Percentiles rank a stretch among this genome's conserved stretches.
Conservation (phyloP, 2,329 filamentous ascomycete genomes). For the Clonostachys byssicola region DNA sequence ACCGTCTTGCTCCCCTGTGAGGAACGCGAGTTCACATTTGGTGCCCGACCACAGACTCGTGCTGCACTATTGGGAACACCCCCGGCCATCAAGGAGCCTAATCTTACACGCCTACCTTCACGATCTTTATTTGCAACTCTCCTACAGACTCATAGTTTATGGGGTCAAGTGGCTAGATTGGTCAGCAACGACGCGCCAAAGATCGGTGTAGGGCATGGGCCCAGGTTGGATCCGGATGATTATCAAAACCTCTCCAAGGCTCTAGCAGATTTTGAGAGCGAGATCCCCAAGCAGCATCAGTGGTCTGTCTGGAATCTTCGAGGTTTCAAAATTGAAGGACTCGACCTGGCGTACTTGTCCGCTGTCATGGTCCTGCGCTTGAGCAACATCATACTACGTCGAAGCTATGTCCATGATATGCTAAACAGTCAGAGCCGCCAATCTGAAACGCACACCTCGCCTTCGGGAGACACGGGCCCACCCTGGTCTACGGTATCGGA, state of each 20-base stretch:
- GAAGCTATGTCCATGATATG: slow-evolving; percentile 25
- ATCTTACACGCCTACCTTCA: not conserved
- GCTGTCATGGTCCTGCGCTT: slow-evolving; percentile 26
- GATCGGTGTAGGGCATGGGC: slow-evolving; percentile 13
- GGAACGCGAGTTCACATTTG: slow-evolving; percentile 30
- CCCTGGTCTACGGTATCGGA: slow-evolving; percentile 19
- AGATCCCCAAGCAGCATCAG: slow-evolving; percentile 19
- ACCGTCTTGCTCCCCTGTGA: slow-evolving; percentile 26
- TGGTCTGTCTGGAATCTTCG: slow-evolving; percentile 30
- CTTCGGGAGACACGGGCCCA: slow-evolving; percentile 1
- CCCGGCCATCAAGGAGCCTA: slow-evolving; percentile 9
- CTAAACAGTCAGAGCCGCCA: slow-evolving; percentile 1
- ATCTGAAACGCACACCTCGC: slow-evolving; percentile 1
- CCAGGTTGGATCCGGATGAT: slow-evolving; percentile 15
- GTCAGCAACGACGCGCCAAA: slow-evolving; percentile 5
- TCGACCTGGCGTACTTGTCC: slow-evolving; percentile 27
- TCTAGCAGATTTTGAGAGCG: slow-evolving; percentile 19
- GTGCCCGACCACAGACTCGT: slow-evolving; percentile 15
- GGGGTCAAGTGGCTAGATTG: slow-evolving; percentile 26
- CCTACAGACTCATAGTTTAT: slow-evolving; percentile 28
- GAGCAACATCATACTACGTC: slow-evolving; percentile 26
- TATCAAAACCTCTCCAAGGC: slow-evolving; percentile 18
- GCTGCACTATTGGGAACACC: slow-evolving; percentile 23
- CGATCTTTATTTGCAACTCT: slow-evolving; percentile 28
- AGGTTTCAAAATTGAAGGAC: slow-evolving; percentile 22